phyloP scores from a whole-genome alignment of 108 stramenopile genomes.

The Cyclotella sp. region DNA sequence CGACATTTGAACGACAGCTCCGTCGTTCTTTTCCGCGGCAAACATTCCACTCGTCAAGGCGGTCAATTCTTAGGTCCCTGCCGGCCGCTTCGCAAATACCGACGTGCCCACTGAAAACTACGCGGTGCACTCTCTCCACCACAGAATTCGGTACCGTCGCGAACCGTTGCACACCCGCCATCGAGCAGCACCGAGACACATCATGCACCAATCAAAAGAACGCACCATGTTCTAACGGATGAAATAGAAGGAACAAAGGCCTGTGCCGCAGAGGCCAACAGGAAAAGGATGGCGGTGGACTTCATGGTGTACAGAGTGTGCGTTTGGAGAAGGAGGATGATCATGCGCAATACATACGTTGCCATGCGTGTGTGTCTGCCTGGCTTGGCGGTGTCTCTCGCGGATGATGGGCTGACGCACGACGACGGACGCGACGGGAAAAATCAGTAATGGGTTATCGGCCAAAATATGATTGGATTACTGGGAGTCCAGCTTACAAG shows the following conservation, averaged over 20 bases:
- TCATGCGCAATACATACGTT: too few species aligned
- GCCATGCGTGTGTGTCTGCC: neutral
- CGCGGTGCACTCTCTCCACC: too few species aligned
- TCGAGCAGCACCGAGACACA: neutral
- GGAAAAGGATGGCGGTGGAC: constrained; percentile 25
- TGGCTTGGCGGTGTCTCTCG: neutral
- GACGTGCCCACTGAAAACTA: too few species aligned
- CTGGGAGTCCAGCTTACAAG: neutral
- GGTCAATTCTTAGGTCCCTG: too few species aligned
- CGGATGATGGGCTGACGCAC: neutral
- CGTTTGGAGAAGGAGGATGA: neutral
- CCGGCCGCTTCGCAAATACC: too few species aligned
- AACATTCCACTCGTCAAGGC: too few species aligned
- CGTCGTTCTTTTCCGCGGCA: too few species aligned
- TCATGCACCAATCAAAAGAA: neutral
- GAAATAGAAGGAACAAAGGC: constrained; percentile 42
- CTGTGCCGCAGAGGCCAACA: constrained; percentile 36
- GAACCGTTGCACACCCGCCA: neutral
- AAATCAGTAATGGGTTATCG: neutral
- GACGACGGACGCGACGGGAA: neutral
- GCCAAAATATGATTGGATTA: neutral
- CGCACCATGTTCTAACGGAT: constrained; percentile 39
- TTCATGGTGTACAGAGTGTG: constrained; percentile 33
- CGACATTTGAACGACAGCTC: too few species aligned
- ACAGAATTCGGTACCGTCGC: too few species aligned